Conservation (phyloP, 2,329 filamentous ascomycete species). For the Diaporthe sp. region DNA sequence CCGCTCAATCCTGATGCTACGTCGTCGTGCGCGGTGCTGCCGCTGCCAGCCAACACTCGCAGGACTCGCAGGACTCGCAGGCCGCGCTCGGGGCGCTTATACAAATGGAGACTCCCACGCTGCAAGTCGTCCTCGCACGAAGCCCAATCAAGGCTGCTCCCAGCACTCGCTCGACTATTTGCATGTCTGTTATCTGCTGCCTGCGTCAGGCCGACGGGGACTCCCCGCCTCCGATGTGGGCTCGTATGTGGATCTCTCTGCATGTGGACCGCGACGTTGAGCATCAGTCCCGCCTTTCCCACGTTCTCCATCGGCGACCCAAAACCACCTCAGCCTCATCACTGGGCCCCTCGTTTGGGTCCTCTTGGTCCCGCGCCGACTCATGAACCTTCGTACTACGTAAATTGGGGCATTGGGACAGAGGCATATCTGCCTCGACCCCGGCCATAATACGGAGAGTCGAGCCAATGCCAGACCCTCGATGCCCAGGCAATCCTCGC, state of each 20-base stretch:
- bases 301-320: conserved; percentile 17
- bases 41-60: neutral
- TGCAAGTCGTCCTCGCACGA: conserved; percentile 10
- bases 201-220: conserved; percentile 22
- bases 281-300: conserved; percentile 9
- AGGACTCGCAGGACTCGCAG: conserved; percentile 22
- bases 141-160: conserved; percentile 9
- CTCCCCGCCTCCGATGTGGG: conserved; percentile 22
- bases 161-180: neutral
- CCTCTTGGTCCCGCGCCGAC: neutral
- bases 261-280: neutral
- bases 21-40: neutral
- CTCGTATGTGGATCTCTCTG: neutral
- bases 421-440: conserved; percentile 25
- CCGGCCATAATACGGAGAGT: conserved; percentile 15
- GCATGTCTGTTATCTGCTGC: neutral
- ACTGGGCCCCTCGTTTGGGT: conserved; percentile 1
- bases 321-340: conserved; percentile 14
- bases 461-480: conserved; percentile 20
- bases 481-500: conserved; percentile 16
- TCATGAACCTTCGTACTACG: conserved; percentile 22
- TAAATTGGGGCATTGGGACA: conserved; percentile 4
- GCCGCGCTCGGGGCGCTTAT: conserved; percentile 27
- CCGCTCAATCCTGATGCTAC: neutral
- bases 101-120: conserved; percentile 11